Evolutionary conservation across 2,329 filamentous ascomycete species (phyloP), one percentile per base, ranked within the genome.

Genomic region (Gnomoniopsis smithogilvyi): DNA sequence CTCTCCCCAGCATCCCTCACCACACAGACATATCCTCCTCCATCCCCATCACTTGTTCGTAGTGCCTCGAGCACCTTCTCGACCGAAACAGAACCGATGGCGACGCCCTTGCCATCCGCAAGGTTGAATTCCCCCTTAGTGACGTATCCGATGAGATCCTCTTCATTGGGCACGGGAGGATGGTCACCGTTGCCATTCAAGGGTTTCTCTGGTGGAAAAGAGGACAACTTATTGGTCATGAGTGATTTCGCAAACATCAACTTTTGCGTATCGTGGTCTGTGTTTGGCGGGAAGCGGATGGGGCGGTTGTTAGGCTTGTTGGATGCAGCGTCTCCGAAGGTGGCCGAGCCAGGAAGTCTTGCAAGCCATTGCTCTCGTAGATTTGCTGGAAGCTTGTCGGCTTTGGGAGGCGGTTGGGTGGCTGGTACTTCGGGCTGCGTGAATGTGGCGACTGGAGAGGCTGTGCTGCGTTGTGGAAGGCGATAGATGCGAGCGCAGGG

Each of bases 71-170:
- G 60, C 1, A 90, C 80, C 70, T 80, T 88, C 6, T 78, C 77
- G 1, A 88, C 76, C 15, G 85, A 77, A 26, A 98, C 69, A 52
- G 83, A 88, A 0, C 90, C 95, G 60, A 98, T 80, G 0, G 87
- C 94, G 17, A 86, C 86, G 1, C 89, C 90, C 64, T 81, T 83
- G 0, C 94, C 95, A 64, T 89, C 85, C 2, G 85, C 83, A 2
- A 98, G 81, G 67, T 89, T 92, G 70, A 89, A 96, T 53, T 90
- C 88, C 0, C 94, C 95, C 1, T 89, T 89, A 2, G 92, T 97
- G 24, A 97, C 87, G 70, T 96, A 99, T 0, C 95, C 95, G 53
- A 98, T 84, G 14, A 98, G 78, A 70, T 97, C 90, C 22, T 83
- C 79, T 62, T 86, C 86, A 11, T 80, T 79, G 0, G 94, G 94